A percentile compares a stretch with the other conserved stretches of the same genome.
phyloP scores from a whole-genome alignment of 495 filamentous ascomycete genomes.

The Xylaria grammica region DNA sequence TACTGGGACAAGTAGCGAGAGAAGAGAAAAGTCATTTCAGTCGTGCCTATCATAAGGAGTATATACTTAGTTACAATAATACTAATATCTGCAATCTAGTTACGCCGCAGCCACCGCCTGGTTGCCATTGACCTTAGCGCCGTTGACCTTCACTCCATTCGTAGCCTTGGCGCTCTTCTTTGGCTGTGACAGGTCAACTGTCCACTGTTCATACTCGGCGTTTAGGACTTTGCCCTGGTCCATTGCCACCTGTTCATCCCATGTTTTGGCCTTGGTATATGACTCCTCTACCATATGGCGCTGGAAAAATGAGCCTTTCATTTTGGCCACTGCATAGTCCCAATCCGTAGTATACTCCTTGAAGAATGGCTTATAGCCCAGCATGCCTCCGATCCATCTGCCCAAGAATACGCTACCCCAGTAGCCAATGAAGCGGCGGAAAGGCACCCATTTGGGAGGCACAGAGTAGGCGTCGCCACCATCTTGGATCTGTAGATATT shows the following conservation, averaged over 20 bases:
- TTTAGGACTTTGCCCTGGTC: conserved; percentile 9
- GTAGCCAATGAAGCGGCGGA: conserved; percentile 33
- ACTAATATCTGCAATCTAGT: too few relatives aligned
- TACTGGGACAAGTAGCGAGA: too few relatives aligned
- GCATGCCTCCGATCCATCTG: conserved; percentile 48
- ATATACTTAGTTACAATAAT: too few relatives aligned
- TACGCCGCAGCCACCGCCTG: too few relatives aligned
- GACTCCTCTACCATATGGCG: conserved; percentile 3
- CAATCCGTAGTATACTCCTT: conserved; percentile 51
- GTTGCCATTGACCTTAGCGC: too few relatives aligned
- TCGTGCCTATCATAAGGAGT: too few relatives aligned
- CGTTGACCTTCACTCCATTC: conserved; percentile 6
- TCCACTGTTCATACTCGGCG: conserved; percentile 7
- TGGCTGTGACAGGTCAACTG: background rate
- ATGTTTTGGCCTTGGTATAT: conserved; percentile 8
- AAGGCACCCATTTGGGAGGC: conserved; percentile 43
- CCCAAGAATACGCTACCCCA: conserved; percentile 43
- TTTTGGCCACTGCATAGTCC: conserved; percentile 42
- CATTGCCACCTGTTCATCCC: conserved; percentile 6
- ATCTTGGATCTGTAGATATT: conserved; percentile 39
- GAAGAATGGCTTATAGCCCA: conserved; percentile 52
- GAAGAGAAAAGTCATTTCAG: too few relatives aligned
- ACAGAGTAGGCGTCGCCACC: conserved; percentile 42
- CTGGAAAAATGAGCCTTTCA: conserved; percentile 36
- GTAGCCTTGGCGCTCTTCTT: background rate